Conservation (phyloP, 148 eudicot species). For the Vaccinium vitisidaea region DNA sequence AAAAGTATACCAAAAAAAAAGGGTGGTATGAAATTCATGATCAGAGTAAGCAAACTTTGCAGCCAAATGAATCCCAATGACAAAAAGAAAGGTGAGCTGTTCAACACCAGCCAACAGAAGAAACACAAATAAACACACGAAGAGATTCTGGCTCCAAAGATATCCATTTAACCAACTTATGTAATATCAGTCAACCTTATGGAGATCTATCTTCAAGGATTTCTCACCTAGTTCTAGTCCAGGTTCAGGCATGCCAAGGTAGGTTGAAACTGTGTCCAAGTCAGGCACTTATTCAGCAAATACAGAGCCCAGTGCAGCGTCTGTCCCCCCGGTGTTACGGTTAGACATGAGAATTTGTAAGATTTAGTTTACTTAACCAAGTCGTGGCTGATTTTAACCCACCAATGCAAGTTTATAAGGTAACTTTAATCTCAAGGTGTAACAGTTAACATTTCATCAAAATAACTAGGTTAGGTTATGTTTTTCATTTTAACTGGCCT, state of each 20-base stretch:
- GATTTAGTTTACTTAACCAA: background rate
- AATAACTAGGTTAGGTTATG: background rate
- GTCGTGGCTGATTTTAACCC: background rate
- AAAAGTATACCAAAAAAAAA: background rate
- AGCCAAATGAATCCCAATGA: background rate
- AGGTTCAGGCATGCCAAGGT: background rate
- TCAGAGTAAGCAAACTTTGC: background rate
- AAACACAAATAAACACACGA: too few relatives aligned
- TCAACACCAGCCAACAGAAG: background rate
- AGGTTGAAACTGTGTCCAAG: background rate
- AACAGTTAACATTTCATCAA: background rate
- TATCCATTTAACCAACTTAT: background rate
- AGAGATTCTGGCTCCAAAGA: background rate
- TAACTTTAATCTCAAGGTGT: background rate
- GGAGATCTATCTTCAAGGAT: background rate
- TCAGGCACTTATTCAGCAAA: conserved; percentile 1
- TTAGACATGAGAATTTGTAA: background rate
- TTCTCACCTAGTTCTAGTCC: background rate
- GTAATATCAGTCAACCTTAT: background rate
- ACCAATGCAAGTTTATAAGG: background rate
- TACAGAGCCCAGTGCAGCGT: background rate
- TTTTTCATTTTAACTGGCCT: background rate
- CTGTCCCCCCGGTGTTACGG: background rate
- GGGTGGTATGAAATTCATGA: background rate
- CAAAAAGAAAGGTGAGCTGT: background rate